phyloP scores from a whole-genome alignment of 2,329 filamentous ascomycete species.

The Boeremia lycopersici region DNA sequence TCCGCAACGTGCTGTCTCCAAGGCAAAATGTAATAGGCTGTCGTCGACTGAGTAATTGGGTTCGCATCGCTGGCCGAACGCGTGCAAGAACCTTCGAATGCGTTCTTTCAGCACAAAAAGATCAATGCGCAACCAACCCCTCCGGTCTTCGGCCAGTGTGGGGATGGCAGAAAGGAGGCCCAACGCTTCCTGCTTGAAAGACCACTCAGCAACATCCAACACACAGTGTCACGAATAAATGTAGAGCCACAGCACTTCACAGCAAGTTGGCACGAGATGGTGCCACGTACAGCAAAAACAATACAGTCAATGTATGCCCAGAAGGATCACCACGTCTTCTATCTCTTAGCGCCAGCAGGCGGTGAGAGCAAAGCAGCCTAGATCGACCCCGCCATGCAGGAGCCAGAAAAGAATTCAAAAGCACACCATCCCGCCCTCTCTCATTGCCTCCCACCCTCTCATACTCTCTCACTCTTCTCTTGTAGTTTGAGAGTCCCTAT shows the following conservation, averaged over 20 bases:
- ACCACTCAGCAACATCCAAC: neutral
- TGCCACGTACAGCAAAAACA: neutral
- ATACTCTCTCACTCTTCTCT: slow-evolving; percentile 20
- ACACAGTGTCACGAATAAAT: neutral
- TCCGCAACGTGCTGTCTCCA: neutral
- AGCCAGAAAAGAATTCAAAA: slow-evolving; percentile 42
- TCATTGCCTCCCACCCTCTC: slow-evolving; percentile 17
- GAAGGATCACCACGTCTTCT: slow-evolving; percentile 11
- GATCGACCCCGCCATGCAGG: slow-evolving; percentile 29
- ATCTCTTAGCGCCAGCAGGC: slow-evolving; percentile 9
- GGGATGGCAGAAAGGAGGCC: slow-evolving; percentile 12
- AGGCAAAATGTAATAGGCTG: neutral
- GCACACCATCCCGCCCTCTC: slow-evolving; percentile 42
- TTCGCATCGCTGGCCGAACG: neutral
- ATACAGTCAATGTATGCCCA: neutral
- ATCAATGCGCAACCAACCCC: slow-evolving; percentile 8
- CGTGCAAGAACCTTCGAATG: neutral
- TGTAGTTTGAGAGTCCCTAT: slow-evolving; percentile 13
- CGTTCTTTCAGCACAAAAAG: slow-evolving; percentile 1
- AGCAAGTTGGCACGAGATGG: neutral
- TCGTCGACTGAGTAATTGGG: neutral
- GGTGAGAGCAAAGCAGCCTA: slow-evolving; percentile 17
- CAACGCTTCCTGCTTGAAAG: neutral
- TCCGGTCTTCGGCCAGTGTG: slow-evolving; percentile 18
- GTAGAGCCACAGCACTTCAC: neutral